Base-by-base conservation (phyloP, 2,329 filamentous ascomycete species). In the Aspergillus fumigatiaffinis region DNA sequence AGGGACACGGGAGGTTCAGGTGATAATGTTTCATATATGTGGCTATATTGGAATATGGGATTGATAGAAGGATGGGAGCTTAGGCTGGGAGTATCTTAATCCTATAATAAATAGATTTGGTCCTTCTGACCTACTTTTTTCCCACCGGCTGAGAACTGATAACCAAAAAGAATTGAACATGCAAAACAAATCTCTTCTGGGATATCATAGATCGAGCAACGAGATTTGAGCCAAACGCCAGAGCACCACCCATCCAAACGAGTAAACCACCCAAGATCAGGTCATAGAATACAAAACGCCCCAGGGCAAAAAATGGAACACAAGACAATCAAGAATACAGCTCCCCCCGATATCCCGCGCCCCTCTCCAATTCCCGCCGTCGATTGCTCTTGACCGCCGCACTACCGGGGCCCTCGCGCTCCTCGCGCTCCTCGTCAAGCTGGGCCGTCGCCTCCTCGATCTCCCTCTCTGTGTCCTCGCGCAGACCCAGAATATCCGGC, bases 401-500 rank as follows among this genome's bases (percentile, higher is more conserved):
- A 3, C 68, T 66, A 35, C 70, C 68, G 26, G 68, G 68, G 2
- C 66, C 72, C 28, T 73, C 68, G 3, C 66, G 65, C 26, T 79
- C 77, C 52, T 79, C 76, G 12, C 55, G 65, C 52, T 73, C 71
- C 54, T 77, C 75, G 32, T 77, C 74, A 54, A 67, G 60, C 55
- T 67, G 48, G 29, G 72, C 68, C 35, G 67, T 73, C 56, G 79
- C 72, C 60, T 80, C 77, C 59, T 75, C 74, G 38, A 79, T 70
- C 58, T 80, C 78, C 52, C 73, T 72, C 63, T 81, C 78, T 7
- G 77, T 71, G 21, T 81, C 79, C 51, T 80, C 78, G 29, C 79
- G 71, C 56, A 81, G 62, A 0, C 81, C 85, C 20, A 83, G 80
- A 6, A 94, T 80, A 68, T 93, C 90, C 0, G 90, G 88, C 9